Evolutionary conservation across 345 rosid species (phyloP), one percentile per base, ranked within the genome.

Genomic region (Citrus reticulata): DNA sequence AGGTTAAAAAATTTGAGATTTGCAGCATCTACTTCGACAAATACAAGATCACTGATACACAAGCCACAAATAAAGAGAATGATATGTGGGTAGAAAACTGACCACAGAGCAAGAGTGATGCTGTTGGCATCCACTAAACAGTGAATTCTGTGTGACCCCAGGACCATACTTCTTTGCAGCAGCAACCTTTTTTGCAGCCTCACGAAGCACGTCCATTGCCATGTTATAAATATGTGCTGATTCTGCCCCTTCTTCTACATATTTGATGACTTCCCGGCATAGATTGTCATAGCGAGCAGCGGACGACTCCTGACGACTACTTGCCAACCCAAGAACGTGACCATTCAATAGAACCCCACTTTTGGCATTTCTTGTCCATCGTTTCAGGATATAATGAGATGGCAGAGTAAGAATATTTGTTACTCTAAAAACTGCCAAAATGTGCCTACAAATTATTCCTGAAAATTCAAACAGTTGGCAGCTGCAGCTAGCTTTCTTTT

Each of bases 381-480:
- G 86, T 68, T 79, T 86, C 77, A 88, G 73, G 79, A 88, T 77
- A 74, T 86, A 88, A 63, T 73, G 81, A 55, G 86, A 78, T 16
- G 87, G 91, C 73, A 88, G 85, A 19, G 86, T 79, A 55, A 86
- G 87, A 78, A 84, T 83, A 84, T 88, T 88, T 34, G 87, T 82
- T 30, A 88, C 89, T 75, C 87, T 84, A 72, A 86, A 88, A 77
- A 84, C 91, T 57, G 87, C 86, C 61, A 84, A 73, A 40, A 84
- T 76, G 69, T 88, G 91, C 76, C 84, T 82, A 61, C 89, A 86
- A 59, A 84, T 73, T 34, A 88, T 79, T n/a, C 91, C 91, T 25
- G 86, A 88, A 79, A 84, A 84, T 65, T 86, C 91, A 82, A 84
- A 88, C 89, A 86, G 84, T 75, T 81, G 83, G 81, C 91, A 84